Evolutionary conservation across 169 alveolate species (phyloP).

Genomic region (Plasmodium gallinaceum): DNA sequence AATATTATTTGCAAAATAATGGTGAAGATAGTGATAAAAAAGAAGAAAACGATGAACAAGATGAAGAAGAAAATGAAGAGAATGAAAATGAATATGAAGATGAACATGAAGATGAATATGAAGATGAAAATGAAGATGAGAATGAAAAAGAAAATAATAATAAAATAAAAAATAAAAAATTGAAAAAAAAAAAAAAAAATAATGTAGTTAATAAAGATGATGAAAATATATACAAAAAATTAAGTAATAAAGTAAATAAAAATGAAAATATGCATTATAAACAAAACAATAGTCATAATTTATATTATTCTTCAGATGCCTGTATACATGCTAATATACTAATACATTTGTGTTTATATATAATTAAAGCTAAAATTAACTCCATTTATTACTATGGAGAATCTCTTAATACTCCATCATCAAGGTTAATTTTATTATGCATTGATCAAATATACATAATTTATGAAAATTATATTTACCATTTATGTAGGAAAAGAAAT

Average conservation of each 20-base stretch:
- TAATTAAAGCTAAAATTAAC: slow-evolving; percentile 52
- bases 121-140: no score
- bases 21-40: slow-evolving; percentile 1
- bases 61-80: not conserved
- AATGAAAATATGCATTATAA: slow-evolving; percentile 22
- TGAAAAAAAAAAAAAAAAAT: slow-evolving; percentile 5
- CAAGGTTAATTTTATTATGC: slow-evolving; percentile 57
- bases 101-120: not conserved
- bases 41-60: not conserved
- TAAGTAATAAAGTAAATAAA: slow-evolving; percentile 3
- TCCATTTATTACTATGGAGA: slow-evolving; percentile 60
- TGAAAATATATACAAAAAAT: not conserved
- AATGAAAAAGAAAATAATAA: slow-evolving; percentile 1
- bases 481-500: slow-evolving; percentile 64
- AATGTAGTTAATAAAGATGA: not conserved
- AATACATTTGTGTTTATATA: slow-evolving; percentile 56
- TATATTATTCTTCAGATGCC: slow-evolving; percentile 63
- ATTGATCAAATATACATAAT: slow-evolving; percentile 69
- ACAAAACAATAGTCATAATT: slow-evolving; percentile 20
- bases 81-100: slow-evolving; percentile 10
- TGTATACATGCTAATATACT: slow-evolving; percentile 67
- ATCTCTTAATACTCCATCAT: slow-evolving; percentile 63
- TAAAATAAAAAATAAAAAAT: not conserved
- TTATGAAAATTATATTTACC: slow-evolving; percentile 73
- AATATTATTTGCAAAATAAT: slow-evolving; percentile 2